These are phyloP conservation scores for Ilyonectria sp. DNA, from an alignment of 2,329 filamentous ascomycete genomes.

Conservation along the genomic window DNA sequence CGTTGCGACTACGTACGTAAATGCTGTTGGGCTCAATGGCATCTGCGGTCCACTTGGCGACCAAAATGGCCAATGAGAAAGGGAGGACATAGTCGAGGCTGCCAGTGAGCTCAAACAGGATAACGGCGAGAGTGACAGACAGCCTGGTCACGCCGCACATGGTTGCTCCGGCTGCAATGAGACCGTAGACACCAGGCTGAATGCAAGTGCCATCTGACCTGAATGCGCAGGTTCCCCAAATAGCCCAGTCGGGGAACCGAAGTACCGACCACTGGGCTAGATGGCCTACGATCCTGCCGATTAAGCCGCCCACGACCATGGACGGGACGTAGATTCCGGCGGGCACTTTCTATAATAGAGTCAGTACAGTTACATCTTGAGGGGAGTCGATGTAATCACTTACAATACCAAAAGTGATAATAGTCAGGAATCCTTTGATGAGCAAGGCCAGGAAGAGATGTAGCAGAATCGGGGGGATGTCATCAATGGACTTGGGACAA, in stretches of 20 bases:
- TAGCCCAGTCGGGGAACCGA: slow-evolving; percentile 76
- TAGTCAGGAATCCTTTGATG: slow-evolving; percentile 90
- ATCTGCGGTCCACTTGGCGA: slow-evolving; percentile 98
- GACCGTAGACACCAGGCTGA: slow-evolving; percentile 95
- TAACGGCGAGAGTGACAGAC: slow-evolving; percentile 94
- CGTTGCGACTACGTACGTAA: slow-evolving; percentile 71
- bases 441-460: slow-evolving; percentile 85
- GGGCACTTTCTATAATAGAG: slow-evolving; percentile 79
- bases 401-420: slow-evolving; percentile 91
- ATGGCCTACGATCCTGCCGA: slow-evolving; percentile 91
- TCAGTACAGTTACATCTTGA: slow-evolving; percentile 32
- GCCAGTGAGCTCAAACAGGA: slow-evolving; percentile 95
- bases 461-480: slow-evolving; percentile 83
- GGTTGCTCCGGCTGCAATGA: slow-evolving; percentile 94
- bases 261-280: slow-evolving; percentile 86
- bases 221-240: slow-evolving; percentile 83
- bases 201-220: slow-evolving; percentile 85
- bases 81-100: slow-evolving; percentile 95
- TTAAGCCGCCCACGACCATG: slow-evolving; percentile 96
- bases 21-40: slow-evolving; percentile 95
- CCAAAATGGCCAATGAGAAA: slow-evolving; percentile 91
- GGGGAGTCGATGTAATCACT: slow-evolving; percentile 49
- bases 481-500: slow-evolving; percentile 79
- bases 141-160: slow-evolving; percentile 98
- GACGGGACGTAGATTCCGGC: slow-evolving; percentile 98